Conservation (phyloP, 139 green algal genomes). For the Ettlia oleoabundans region DNA sequence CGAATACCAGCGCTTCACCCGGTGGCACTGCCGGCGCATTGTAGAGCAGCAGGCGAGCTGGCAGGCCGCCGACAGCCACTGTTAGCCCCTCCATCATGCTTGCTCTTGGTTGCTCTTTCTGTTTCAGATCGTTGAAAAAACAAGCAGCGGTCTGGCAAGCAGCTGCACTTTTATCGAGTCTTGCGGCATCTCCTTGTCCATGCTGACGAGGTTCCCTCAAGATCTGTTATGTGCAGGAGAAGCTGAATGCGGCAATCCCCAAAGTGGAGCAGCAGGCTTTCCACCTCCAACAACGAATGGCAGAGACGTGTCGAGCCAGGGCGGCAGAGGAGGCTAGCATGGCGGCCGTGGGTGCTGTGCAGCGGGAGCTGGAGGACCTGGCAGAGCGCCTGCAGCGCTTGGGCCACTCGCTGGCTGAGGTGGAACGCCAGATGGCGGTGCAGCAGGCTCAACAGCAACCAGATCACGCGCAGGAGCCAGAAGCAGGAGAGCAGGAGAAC, state of each 20-base stretch:
- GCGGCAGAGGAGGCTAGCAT: neutral
- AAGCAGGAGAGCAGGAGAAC: neutral
- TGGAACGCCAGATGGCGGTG: neutral
- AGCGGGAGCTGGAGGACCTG: neutral
- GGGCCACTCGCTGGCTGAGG: neutral
- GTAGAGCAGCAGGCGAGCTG: slow-evolving; percentile 9
- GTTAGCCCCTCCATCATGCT: too few relatives aligned
- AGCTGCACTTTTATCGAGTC: too few relatives aligned
- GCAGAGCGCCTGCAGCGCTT: neutral
- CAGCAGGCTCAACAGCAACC: neutral
- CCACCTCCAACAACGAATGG: neutral
- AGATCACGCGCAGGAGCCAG: neutral
- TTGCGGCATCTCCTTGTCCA: too few relatives aligned
- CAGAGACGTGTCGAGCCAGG: neutral
- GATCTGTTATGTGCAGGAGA: neutral
- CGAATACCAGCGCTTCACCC: slow-evolving; percentile 14
- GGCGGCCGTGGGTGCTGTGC: neutral
- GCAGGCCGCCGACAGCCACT: neutral
- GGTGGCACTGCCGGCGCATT: slow-evolving; percentile 26
- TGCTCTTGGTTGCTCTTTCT: too few relatives aligned
- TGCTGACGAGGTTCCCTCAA: too few relatives aligned
- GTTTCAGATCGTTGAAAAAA: too few relatives aligned
- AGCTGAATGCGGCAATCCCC: neutral
- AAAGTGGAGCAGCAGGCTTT: slow-evolving; percentile 6
- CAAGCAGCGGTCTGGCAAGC: too few relatives aligned